Evolutionary conservation across 2,329 filamentous ascomycete genomes (phyloP).

Genomic region (Westerdykella aurantiaca): DNA sequence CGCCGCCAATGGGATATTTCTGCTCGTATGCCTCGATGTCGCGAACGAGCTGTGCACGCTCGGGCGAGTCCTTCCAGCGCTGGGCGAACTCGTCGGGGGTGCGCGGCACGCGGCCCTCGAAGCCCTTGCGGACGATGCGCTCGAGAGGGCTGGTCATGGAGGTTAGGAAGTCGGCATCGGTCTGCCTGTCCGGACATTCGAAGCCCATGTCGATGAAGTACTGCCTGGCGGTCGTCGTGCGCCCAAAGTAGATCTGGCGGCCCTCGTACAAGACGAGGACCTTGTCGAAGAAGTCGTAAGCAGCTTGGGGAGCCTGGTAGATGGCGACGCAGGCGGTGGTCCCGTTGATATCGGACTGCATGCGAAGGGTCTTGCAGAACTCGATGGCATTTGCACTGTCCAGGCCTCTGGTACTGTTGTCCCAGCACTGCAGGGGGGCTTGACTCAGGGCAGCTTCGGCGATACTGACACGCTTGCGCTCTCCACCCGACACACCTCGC

Average conservation of each 20-base stretch:
- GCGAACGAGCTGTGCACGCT: constrained; percentile 40
- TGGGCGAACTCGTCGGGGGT: constrained; percentile 48
- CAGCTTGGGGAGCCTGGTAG: constrained; percentile 64
- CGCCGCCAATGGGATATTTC: constrained; percentile 42
- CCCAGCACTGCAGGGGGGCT: constrained; percentile 65
- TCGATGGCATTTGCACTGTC: constrained; percentile 72
- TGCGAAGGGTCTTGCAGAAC: constrained; percentile 64
- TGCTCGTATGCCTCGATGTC: constrained; percentile 45
- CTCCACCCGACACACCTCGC: constrained; percentile 68
- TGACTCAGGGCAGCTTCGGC: constrained; percentile 68
- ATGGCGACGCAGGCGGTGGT: constrained; percentile 65
- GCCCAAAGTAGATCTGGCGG: constrained; percentile 67
- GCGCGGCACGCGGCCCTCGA: constrained; percentile 42
- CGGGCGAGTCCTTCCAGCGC: constrained; percentile 51
- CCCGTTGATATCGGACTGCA: constrained; percentile 61
- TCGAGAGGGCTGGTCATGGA: constrained; percentile 57
- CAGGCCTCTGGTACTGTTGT: constrained; percentile 68
- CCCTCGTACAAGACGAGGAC: constrained; percentile 63
- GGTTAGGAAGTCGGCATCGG: constrained; percentile 70
- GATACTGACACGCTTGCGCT: constrained; percentile 76
- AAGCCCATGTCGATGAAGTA: constrained; percentile 72
- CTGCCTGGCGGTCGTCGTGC: constrained; percentile 54
- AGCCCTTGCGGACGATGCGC: constrained; percentile 42
- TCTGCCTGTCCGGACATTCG: constrained; percentile 64
- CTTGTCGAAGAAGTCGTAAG: constrained; percentile 67